Conservation (phyloP, 2,329 filamentous ascomycete species). For the Ophiosphaerella herpotricha region DNA sequence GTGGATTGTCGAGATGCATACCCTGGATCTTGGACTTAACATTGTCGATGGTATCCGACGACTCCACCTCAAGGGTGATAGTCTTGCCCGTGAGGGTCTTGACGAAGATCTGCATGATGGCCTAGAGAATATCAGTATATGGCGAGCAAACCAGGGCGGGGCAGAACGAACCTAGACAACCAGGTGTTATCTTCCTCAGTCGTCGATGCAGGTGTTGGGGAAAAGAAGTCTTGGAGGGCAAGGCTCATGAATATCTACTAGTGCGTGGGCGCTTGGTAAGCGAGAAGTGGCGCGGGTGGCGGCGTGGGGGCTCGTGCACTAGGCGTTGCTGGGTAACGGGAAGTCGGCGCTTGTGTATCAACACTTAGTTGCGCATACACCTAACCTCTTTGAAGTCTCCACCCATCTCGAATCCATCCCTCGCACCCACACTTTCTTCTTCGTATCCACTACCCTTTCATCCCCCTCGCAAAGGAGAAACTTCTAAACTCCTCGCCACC, state of each 20-base stretch:
- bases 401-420: conserved; percentile 27
- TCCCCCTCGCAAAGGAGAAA: conserved; percentile 11
- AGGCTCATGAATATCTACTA: conserved; percentile 15
- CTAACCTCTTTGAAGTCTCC: conserved; percentile 34
- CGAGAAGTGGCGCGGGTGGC: not conserved
- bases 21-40: conserved; percentile 96
- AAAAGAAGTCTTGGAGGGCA: conserved; percentile 17
- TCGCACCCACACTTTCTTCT: conserved; percentile 27
- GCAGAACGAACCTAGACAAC: conserved; percentile 55
- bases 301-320: conserved; percentile 1
- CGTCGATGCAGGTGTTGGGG: conserved; percentile 49
- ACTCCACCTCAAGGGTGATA: conserved; percentile 98
- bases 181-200: conserved; percentile 62
- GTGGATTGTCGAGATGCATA: conserved; percentile 41
- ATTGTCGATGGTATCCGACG: conserved; percentile 99
- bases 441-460: conserved; percentile 20
- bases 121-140: conserved; percentile 32
- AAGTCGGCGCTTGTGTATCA: conserved; percentile 27
- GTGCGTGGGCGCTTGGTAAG: conserved; percentile 15
- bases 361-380: conserved; percentile 17
- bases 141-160: not conserved
- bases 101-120: conserved; percentile 58
- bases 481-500: conserved; percentile 8
- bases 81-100: conserved; percentile 50
- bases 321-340: conserved; percentile 37